phyloP scores from a whole-genome alignment of 2,329 filamentous ascomycete species.

The Pseudogymnoascus sp. region DNA sequence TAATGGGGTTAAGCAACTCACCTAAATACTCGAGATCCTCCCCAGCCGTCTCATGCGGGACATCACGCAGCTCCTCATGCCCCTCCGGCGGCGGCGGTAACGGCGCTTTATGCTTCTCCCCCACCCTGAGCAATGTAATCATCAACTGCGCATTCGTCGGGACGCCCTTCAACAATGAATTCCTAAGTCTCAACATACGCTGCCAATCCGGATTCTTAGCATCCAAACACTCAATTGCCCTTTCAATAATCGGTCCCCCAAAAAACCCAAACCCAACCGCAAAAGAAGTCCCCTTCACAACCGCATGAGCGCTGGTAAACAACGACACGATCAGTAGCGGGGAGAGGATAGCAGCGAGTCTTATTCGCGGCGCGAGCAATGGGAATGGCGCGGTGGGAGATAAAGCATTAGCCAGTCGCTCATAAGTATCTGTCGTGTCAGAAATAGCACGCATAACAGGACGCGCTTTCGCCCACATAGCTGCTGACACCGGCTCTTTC shows the following conservation, averaged over 20 bases:
- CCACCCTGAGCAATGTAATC: constrained; percentile 71
- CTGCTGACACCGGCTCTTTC: constrained; percentile 68
- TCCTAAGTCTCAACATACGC: constrained; percentile 64
- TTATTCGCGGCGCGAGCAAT: constrained; percentile 42
- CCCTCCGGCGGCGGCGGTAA: constrained; percentile 46
- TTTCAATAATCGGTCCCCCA: constrained; percentile 64
- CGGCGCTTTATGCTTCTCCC: constrained; percentile 73
- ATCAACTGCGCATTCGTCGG: constrained; percentile 83
- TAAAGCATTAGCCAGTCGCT: constrained; percentile 56
- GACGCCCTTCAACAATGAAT: constrained; percentile 71
- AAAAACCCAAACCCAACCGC: constrained; percentile 71
- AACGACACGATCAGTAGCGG: constrained; percentile 47
- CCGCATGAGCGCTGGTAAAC: constrained; percentile 50
- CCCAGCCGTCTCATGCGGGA: constrained; percentile 36
- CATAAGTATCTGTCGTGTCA: constrained; percentile 55
- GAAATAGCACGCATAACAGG: constrained; percentile 62
- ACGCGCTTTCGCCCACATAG: constrained; percentile 70
- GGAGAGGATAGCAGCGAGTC: constrained; percentile 45
- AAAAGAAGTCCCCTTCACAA: constrained; percentile 60
- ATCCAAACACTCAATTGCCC: constrained; percentile 53
- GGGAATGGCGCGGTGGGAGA: constrained; percentile 60
- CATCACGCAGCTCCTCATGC: constrained; percentile 24
- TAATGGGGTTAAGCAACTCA: constrained; percentile 33
- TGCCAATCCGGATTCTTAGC: constrained; percentile 63
- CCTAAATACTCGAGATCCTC: constrained; percentile 46